These are phyloP conservation scores for Dactylellina leptospora DNA, from an alignment of 2,329 filamentous ascomycete species.

Conservation along the genomic window DNA sequence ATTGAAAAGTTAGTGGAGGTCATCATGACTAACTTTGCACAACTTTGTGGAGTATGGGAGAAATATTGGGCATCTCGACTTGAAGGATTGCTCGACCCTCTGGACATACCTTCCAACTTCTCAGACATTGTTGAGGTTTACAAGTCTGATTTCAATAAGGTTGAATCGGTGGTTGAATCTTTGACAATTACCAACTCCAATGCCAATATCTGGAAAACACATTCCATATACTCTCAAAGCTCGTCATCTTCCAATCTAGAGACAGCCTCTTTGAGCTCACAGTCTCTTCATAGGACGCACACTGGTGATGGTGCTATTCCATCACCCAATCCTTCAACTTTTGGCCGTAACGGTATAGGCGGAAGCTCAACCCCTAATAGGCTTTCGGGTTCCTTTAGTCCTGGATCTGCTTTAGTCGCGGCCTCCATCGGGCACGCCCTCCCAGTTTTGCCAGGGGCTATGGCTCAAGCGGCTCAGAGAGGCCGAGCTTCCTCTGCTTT, in stretches of 20 bases:
- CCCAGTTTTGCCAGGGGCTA: constrained; percentile 37
- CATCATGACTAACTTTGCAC: constrained; percentile 82
- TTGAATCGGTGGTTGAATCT: constrained; percentile 66
- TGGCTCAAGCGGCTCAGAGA: constrained; percentile 30
- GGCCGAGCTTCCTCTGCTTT: constrained; percentile 39
- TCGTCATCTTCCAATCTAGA: constrained; percentile 46
- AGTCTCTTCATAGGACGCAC: constrained; percentile 39
- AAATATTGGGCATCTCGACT: constrained; percentile 84
- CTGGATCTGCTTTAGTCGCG: constrained; percentile 39
- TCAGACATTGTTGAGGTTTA: constrained; percentile 80
- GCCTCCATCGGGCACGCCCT: constrained; percentile 45
- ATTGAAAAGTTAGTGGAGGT: constrained; percentile 86
- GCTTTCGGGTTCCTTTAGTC: constrained; percentile 44
- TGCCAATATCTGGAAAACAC: constrained; percentile 50
- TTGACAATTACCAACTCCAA: constrained; percentile 51
- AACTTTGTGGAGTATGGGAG: constrained; percentile 85
- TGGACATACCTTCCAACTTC: constrained; percentile 71
- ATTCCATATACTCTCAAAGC: constrained; percentile 60
- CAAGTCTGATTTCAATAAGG: constrained; percentile 75
- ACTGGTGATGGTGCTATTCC: constrained; percentile 29
- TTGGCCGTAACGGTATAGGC: constrained; percentile 38
- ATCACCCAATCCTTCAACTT: constrained; percentile 40
- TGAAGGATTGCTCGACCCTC: constrained; percentile 74
- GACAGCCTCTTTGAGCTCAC: constrained; percentile 38
- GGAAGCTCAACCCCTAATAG: constrained; percentile 36